These are phyloP conservation scores for Ceratocystis colombiana DNA, from an alignment of 2,329 filamentous ascomycete genomes.

Conservation along the genomic window DNA sequence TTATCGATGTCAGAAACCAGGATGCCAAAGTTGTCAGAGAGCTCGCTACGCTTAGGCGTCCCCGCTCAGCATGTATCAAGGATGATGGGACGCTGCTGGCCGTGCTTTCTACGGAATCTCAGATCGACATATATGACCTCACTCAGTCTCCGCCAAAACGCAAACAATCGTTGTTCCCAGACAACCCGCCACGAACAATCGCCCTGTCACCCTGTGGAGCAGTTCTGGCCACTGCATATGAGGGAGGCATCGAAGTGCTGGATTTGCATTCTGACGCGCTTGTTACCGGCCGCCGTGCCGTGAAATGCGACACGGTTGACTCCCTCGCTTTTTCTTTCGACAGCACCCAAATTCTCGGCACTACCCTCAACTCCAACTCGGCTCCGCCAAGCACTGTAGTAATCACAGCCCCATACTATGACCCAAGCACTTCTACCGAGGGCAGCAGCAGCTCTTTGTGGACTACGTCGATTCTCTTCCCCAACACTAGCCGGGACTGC, in stretches of 20 bases:
- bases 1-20: slow-evolving; percentile 56
- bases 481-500: slow-evolving; percentile 67
- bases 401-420: slow-evolving; percentile 69
- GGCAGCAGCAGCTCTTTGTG: slow-evolving; percentile 63
- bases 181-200: slow-evolving; percentile 68
- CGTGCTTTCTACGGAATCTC: slow-evolving; percentile 70
- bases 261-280: slow-evolving; percentile 56
- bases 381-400: slow-evolving; percentile 56
- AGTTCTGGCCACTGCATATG: slow-evolving; percentile 74
- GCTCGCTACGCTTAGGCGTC: slow-evolving; percentile 66
- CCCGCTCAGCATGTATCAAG: slow-evolving; percentile 64
- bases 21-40: slow-evolving; percentile 60
- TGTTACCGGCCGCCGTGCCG: slow-evolving; percentile 58
- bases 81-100: slow-evolving; percentile 69
- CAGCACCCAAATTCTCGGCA: slow-evolving; percentile 67
- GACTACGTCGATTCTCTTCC: slow-evolving; percentile 78
- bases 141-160: slow-evolving; percentile 53
- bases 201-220: slow-evolving; percentile 71
- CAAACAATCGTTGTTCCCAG: slow-evolving; percentile 64
- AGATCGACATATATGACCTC: slow-evolving; percentile 77
- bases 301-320: slow-evolving; percentile 70
- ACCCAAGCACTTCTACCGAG: slow-evolving; percentile 56
- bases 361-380: slow-evolving; percentile 53
- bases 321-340: slow-evolving; percentile 65
- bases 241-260: slow-evolving; percentile 80